Conservation (phyloP, 768 basidiomycete genomes). For the Boletales sp. region DNA sequence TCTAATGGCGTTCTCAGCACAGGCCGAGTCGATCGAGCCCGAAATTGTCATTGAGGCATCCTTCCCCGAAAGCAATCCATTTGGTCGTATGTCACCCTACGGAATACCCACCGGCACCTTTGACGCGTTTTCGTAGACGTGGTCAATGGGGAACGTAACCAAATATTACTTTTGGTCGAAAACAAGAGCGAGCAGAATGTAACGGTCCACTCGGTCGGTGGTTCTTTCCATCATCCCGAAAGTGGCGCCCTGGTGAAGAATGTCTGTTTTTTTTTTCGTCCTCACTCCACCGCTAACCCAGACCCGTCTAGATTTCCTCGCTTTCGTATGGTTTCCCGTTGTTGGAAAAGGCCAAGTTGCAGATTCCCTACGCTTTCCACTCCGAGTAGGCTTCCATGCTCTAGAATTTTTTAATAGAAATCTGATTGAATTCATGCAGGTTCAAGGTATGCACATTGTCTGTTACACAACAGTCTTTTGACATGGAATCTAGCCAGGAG, state of each 20-base stretch:
- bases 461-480: background rate
- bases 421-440: conserved; percentile 30
- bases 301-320: conserved; percentile 50
- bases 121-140: conserved; percentile 50
- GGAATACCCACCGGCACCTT: background rate
- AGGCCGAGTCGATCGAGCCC: conserved; percentile 40
- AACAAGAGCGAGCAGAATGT: conserved; percentile 74
- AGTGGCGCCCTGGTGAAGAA: conserved; percentile 67
- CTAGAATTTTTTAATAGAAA: background rate
- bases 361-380: conserved; percentile 69
- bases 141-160: conserved; percentile 80
- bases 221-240: conserved; percentile 65
- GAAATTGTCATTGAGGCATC: conserved; percentile 51
- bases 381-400: conserved; percentile 62
- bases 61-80: conserved; percentile 71
- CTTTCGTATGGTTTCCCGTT: conserved; percentile 51
- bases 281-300: background rate
- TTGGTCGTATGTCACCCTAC: conserved; percentile 58
- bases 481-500: conserved; percentile 54
- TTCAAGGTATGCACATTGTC: conserved; percentile 49
- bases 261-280: conserved; percentile 36
- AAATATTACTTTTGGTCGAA: conserved; percentile 60
- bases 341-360: conserved; percentile 52
- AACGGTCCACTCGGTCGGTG: conserved; percentile 61
- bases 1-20: conserved; percentile 16